A percentile compares a stretch with the other conserved stretches of the same genome.
These are phyloP conservation scores for Neonectria coccinea DNA, from an alignment of 2,329 filamentous ascomycete genomes.

Conservation along the genomic window DNA sequence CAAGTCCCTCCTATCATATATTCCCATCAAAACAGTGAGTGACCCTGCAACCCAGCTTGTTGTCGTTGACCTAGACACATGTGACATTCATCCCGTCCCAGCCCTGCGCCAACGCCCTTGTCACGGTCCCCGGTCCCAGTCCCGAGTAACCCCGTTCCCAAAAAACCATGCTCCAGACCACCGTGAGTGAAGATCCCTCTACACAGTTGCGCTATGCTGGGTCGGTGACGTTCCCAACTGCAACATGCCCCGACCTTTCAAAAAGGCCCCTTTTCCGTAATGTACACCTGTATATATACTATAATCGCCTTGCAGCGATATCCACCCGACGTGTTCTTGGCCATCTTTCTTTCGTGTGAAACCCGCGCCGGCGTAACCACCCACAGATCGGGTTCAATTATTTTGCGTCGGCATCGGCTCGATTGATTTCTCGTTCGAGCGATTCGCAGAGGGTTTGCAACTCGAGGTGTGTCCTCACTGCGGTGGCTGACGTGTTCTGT, in stretches of 20 bases:
- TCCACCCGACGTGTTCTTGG: conserved; percentile 27
- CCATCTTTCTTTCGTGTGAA: conserved; percentile 13
- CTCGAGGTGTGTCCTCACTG: conserved; percentile 15
- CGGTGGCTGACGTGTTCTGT: conserved; percentile 31
- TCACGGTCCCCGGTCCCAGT: conserved; percentile 36
- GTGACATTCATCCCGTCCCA: conserved; percentile 39
- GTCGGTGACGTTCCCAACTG: conserved; percentile 8
- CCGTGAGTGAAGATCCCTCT: conserved; percentile 31
- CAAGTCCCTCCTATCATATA: conserved; percentile 40
- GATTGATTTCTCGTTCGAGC: not conserved
- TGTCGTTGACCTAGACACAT: conserved; percentile 44
- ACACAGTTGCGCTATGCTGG: conserved; percentile 14
- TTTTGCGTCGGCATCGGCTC: conserved; percentile 6
- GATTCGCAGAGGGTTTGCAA: conserved; percentile 2
- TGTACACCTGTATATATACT: conserved; percentile 44
- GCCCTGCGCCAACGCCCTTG: conserved; percentile 44
- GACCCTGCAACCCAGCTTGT: conserved; percentile 33
- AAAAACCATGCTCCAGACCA: conserved; percentile 31
- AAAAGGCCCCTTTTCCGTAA: conserved; percentile 33
- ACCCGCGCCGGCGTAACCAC: conserved; percentile 22
- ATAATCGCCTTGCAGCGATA: conserved; percentile 29
- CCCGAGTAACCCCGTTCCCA: conserved; percentile 30
- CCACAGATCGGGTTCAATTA: conserved; percentile 21
- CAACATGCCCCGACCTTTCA: conserved; percentile 8
- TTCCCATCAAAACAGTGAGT: conserved; percentile 36